These are phyloP conservation scores for Colletotrichum eremochloae DNA, from an alignment of 2,329 filamentous ascomycete genomes.

Conservation along the genomic window DNA sequence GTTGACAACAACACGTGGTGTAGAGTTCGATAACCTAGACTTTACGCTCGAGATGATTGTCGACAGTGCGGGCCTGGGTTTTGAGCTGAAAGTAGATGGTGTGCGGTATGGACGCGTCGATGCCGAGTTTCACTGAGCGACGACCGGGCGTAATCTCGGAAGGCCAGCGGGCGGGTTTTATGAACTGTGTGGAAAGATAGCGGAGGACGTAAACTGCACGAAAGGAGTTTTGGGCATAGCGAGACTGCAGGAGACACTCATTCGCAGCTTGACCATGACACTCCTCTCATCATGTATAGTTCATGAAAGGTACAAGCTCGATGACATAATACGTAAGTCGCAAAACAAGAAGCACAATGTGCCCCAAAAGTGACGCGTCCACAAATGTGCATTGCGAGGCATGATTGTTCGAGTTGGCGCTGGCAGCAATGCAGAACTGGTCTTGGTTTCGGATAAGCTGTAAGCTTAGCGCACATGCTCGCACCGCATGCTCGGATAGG, in stretches of 20 bases:
- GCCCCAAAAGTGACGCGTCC: constrained; percentile 32
- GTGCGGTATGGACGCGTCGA: constrained; percentile 82
- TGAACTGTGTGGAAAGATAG: background rate
- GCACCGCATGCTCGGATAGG: background rate
- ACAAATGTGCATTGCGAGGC: background rate
- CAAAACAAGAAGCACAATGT: constrained; percentile 20
- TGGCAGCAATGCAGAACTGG: background rate
- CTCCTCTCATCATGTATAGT: constrained; percentile 27
- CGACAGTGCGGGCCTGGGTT: constrained; percentile 80
- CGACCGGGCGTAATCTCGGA: background rate
- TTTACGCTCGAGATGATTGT: constrained; percentile 89
- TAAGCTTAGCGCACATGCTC: background rate
- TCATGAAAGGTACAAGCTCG: constrained; percentile 24
- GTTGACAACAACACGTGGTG: constrained; percentile 81
- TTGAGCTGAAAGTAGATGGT: constrained; percentile 84
- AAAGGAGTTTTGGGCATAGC: constrained; percentile 19
- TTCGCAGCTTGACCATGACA: background rate
- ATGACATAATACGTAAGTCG: constrained; percentile 19
- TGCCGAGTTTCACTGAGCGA: constrained; percentile 77
- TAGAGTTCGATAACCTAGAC: constrained; percentile 86
- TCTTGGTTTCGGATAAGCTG: background rate
- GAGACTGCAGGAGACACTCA: constrained; percentile 2
- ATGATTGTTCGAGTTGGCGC: background rate
- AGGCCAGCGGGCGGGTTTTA: constrained; percentile 9
- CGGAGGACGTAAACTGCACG: constrained; percentile 11